phyloP scores from a whole-genome alignment of 2,329 filamentous ascomycete species.

The Alternaria gaisen region DNA sequence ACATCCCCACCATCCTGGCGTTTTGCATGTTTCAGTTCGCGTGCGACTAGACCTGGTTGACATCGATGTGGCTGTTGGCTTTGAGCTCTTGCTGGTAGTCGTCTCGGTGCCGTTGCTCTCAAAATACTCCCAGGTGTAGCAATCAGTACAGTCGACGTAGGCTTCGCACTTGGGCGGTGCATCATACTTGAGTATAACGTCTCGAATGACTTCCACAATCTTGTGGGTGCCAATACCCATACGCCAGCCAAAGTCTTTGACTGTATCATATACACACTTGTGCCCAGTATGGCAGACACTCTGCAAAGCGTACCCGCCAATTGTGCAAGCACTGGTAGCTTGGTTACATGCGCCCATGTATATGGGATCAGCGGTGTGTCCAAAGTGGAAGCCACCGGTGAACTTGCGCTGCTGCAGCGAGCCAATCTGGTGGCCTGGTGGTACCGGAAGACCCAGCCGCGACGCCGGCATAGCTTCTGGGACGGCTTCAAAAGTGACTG shows the following conservation, averaged over 20 bases:
- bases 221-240: constrained; percentile 91
- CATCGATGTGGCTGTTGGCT: constrained; percentile 60
- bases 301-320: constrained; percentile 93
- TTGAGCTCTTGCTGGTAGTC: constrained; percentile 65
- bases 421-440: constrained; percentile 77
- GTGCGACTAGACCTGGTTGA: constrained; percentile 63
- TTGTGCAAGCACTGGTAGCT: constrained; percentile 85
- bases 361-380: constrained; percentile 93
- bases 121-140: constrained; percentile 92
- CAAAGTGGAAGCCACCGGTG: constrained; percentile 88
- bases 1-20: constrained; percentile 91
- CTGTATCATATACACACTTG: constrained; percentile 92
- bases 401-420: constrained; percentile 68
- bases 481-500: constrained; percentile 92
- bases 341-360: constrained; percentile 95
- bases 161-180: constrained; percentile 77
- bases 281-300: constrained; percentile 88
- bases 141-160: constrained; percentile 84
- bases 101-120: constrained; percentile 87
- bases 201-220: constrained; percentile 85
- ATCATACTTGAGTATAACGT: constrained; percentile 86
- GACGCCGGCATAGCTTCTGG: constrained; percentile 88
- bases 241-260: constrained; percentile 89
- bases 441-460: constrained; percentile 83
- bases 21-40: constrained; percentile 86